Evolutionary conservation across 208 protist genomes (phyloP).

Genomic region (Balamuthia mandrillaris): DNA sequence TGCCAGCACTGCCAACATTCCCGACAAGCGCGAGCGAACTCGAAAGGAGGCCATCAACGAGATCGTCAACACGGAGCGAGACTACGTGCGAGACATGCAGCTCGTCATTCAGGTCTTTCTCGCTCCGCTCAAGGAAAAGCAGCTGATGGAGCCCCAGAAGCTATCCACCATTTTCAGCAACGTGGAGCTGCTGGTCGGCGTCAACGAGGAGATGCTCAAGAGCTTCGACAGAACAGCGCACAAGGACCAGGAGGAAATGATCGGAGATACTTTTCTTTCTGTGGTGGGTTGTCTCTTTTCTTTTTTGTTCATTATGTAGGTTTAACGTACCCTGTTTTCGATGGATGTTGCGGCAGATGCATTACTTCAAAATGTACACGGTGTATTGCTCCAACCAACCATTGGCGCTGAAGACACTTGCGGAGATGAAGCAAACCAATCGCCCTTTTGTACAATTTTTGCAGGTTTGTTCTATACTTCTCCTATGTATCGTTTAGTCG

Average conservation of each 20-base stretch:
- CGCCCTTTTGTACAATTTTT: background rate
- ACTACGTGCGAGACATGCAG: slow-evolving; percentile 10
- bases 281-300: no score
- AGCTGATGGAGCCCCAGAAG: background rate
- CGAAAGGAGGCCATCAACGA: slow-evolving; percentile 29
- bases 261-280: background rate
- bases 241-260: background rate
- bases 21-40: background rate
- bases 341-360: no score
- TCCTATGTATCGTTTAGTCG: background rate
- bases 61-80: slow-evolving; percentile 30
- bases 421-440: background rate
- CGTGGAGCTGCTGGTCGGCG: slow-evolving; percentile 2
- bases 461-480: no score
- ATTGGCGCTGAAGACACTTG: background rate
- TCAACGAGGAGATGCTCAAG: background rate
- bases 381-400: slow-evolving; percentile 31
- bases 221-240: no score
- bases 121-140: background rate
- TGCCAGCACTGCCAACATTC: no score
- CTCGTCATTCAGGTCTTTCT: background rate
- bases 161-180: slow-evolving; percentile 16
- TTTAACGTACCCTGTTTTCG: no score
- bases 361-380: slow-evolving; percentile 29
- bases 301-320: no score